Conservation (phyloP, 192 early-diverging fungal genomes). For the Mortierella alpina region DNA sequence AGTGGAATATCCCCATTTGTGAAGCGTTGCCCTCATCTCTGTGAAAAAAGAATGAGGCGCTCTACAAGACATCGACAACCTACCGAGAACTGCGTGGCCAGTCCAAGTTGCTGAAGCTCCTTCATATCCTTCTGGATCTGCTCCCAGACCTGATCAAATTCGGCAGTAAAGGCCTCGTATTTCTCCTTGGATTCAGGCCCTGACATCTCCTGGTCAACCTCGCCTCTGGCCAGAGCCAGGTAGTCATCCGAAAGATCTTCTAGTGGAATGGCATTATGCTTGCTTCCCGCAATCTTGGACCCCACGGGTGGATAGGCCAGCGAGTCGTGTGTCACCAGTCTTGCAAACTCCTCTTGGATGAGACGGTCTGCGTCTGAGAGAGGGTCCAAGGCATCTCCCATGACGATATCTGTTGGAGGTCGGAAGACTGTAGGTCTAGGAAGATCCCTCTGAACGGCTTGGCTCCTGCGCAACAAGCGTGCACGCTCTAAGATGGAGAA, state of each 20-base stretch:
- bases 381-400: slow-evolving; percentile 18
- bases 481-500: slow-evolving; percentile 48
- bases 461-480: slow-evolving; percentile 69
- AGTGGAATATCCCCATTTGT: background rate
- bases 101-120: slow-evolving; percentile 13
- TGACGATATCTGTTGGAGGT: slow-evolving; percentile 11
- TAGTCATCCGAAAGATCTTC: slow-evolving; percentile 69
- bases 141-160: slow-evolving; percentile 49
- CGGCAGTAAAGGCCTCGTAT: slow-evolving; percentile 20
- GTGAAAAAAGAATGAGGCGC: too few relatives aligned
- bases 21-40: too few relatives aligned
- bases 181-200: slow-evolving; percentile 51
- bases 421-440: slow-evolving; percentile 74
- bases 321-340: slow-evolving; percentile 78
- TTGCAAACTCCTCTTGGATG: slow-evolving; percentile 79
- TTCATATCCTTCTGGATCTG: slow-evolving; percentile 26
- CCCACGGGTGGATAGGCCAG: slow-evolving; percentile 75
- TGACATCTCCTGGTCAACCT: slow-evolving; percentile 48
- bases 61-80: slow-evolving; percentile 8
- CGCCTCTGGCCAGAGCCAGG: slow-evolving; percentile 63
- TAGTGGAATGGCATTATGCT: slow-evolving; percentile 31
- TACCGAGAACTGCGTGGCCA: slow-evolving; percentile 29
- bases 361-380: slow-evolving; percentile 62
- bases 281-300: slow-evolving; percentile 60
- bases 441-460: slow-evolving; percentile 79